Percentiles rank a stretch among this genome's conserved stretches.
phyloP scores from a whole-genome alignment of 345 rosid genomes.

The Pelargonium nanum region DNA sequence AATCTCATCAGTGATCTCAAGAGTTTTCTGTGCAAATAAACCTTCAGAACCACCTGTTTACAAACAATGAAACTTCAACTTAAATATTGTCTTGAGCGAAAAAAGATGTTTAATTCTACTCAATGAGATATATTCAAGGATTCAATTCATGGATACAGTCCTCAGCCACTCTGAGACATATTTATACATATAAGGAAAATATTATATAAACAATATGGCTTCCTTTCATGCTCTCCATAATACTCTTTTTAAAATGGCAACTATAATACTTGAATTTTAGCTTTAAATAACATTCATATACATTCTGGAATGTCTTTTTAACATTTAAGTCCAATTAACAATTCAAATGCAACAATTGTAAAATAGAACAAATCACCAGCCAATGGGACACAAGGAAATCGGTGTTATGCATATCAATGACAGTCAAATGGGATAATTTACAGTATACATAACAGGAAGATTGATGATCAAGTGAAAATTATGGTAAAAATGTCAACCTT shows the following conservation, averaged over 20 bases:
- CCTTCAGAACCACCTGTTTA: conserved; percentile 93
- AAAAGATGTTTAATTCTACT: neutral
- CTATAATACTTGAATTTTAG: neutral
- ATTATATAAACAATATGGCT: neutral
- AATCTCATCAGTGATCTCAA: conserved; percentile 69
- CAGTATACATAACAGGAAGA: neutral
- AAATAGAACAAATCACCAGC: neutral
- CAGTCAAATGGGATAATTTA: neutral
- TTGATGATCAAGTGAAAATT: neutral
- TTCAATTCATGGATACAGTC: neutral
- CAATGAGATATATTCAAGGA: neutral
- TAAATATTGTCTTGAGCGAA: neutral
- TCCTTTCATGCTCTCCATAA: no score
- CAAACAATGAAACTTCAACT: neutral
- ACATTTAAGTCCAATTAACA: neutral
- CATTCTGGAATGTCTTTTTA: neutral
- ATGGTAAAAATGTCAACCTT: neutral
- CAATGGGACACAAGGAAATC: no score
- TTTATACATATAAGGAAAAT: neutral
- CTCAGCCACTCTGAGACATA: neutral
- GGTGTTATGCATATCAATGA: no score
- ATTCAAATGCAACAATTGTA: neutral
- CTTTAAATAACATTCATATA: neutral
- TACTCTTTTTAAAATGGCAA: neutral
- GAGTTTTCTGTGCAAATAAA: conserved; percentile 83